Base-by-base conservation (phyloP, 177 flowering plant genomes). In the Tripterygium wilfordii region DNA sequence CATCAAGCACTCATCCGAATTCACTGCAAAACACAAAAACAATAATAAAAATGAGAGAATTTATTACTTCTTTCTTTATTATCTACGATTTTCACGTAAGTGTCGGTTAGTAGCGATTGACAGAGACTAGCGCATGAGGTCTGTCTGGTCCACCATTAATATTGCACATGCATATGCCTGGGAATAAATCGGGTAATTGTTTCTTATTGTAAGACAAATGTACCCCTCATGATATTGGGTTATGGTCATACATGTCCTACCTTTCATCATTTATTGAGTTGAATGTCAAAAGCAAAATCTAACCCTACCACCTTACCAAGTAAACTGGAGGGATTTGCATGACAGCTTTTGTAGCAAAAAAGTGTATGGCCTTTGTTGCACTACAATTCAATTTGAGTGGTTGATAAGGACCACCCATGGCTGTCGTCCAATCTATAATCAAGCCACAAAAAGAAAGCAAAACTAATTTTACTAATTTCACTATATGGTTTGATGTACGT, bases 1-100 rank as follows among this genome's bases (percentile, higher is more conserved):
- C 85, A 82, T 76, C 72, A 82, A 61, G 47, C 85, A 79, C 58
- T 82, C 88, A 16, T 82, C 63, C 2, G 88, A 46, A 31, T 82
- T 82, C 66, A 79, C 88, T 82, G 77, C 54, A 58, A 54, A 56
- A 50, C 46, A 5, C 29, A 36, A 15, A 10, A 42, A 17, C 14
- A 25, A 40, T 14, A 49, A 35, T 10, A 8, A 7, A 21, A 23
- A 35, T 9, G 16, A 48, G 15, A 31, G n/a, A 15, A 43, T 3
- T 16, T 10, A 53, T n/a, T n/a, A n/a, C n/a, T n/a, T n/a, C n/a
- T n/a, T 25, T 23, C 17, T 12, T 6, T 30, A 30, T 30, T 7
- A 12, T 7, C 33, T 6, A 7, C 33, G 10, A 31, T 36, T 46
- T 32, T 35, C 42, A 41, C 38, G 17, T 23, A 19, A 38, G 18